Percentiles rank a stretch among this genome's conserved stretches.
These are phyloP conservation scores for Rhodotorula kratochvilovae DNA, from an alignment of 768 basidiomycete species.

Conservation along the genomic window DNA sequence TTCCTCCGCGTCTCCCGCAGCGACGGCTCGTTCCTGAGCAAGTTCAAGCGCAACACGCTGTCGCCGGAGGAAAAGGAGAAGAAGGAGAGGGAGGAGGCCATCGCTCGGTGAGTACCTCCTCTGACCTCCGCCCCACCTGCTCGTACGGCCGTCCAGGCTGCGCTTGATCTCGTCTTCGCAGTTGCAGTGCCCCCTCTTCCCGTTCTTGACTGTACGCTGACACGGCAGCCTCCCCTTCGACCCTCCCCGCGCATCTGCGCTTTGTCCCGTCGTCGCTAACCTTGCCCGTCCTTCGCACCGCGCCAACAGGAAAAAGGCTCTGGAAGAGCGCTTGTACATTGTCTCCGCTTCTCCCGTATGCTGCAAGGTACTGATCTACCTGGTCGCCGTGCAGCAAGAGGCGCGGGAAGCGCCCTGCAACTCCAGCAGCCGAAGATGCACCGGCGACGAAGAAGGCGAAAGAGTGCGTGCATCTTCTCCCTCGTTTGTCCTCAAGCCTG, in stretches of 20 bases:
- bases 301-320: constrained; percentile 25
- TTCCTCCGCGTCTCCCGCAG: neutral
- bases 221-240: neutral
- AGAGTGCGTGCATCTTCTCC: constrained; percentile 1
- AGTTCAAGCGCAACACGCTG: constrained; percentile 11
- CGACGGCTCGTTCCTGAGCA: constrained; percentile 33
- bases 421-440: neutral
- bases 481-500: too few species aligned
- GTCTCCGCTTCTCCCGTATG: neutral
- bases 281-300: too few species aligned
- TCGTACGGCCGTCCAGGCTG: neutral
- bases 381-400: constrained; percentile 29
- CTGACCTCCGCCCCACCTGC: too few species aligned
- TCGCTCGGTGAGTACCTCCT: constrained; percentile 16
- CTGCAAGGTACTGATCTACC: too few species aligned
- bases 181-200: too few species aligned
- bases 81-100: constrained; percentile 24
- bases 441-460: constrained; percentile 5
- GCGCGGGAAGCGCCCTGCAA: constrained; percentile 25
- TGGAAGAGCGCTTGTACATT: constrained; percentile 29
- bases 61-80: constrained; percentile 9
- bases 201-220: neutral
- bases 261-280: neutral
- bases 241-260: too few species aligned
- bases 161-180: neutral